Base-by-base conservation (phyloP, 2,329 filamentous ascomycete species). In the Aspergillus quadricinctus region DNA sequence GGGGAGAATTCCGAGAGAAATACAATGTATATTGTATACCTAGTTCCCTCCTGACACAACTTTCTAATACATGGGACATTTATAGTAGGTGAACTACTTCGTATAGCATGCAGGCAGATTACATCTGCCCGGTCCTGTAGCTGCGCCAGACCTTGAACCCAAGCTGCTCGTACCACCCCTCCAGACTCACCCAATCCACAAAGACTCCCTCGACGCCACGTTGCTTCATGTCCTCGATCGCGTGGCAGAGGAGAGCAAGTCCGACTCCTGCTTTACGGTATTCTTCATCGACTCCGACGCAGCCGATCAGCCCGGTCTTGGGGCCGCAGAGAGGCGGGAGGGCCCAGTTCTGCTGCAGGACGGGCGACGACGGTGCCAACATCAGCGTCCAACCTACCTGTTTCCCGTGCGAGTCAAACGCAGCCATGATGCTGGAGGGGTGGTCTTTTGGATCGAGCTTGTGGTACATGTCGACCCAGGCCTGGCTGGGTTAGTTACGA, bases 331-430 rank as follows among this genome's bases (percentile, higher is more conserved):
- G 64, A 11, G 71, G 67, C 5, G 76, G 69, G 52, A 78, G 75
- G 2, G 75, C 75, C 67, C 77, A 79, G 37, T 67, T 61, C 9
- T 57, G 7, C 29, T 73, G 59, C 3, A 72, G 59, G 9, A 75
- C 51, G 1, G 66, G 53, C 3, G 69, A 67, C 3, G 67, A 64
- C 1, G 70, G 66, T 10, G 69, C 64, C 17, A 76, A 69, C 76
- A 79, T 80, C 10, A 80, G 58, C 1, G 76, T 77, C 77, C 76
- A 80, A 17, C 73, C 77, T 8, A 77, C 66, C 57, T 78, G 76
- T 3, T 67, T 66, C 3, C 71, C 72, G 1, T 67, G 40, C 1
- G 67, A 55, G 45, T 76, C 70, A 43, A 77, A 75, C 1, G 75
- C 76, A 2, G 72, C 66, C 75, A 79, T 77, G 27, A 77, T 70